Evolutionary conservation across 352 stramenopile species (phyloP).

Genomic region (Peronosclerospora sorghi): DNA sequence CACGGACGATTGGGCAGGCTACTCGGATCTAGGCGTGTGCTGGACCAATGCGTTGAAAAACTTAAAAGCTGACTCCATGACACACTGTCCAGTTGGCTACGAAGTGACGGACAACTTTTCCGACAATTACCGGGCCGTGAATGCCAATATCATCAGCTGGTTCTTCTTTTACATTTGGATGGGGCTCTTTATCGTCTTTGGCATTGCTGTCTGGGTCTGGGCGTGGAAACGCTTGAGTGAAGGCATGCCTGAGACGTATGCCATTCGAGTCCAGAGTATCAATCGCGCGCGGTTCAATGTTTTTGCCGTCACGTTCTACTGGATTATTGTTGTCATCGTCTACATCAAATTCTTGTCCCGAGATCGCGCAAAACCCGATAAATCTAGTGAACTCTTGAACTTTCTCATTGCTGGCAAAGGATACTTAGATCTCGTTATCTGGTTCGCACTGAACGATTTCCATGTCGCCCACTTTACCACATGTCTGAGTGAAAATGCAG

Average conservation of each 20-base stretch:
- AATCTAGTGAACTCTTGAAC: constrained; percentile 67
- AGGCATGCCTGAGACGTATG: constrained; percentile 82
- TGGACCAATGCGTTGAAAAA: constrained; percentile 80
- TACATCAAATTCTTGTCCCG: constrained; percentile 73
- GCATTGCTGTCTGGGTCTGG: constrained; percentile 78
- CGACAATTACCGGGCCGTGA: constrained; percentile 56
- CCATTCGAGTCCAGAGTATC: constrained; percentile 76
- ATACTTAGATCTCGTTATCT: constrained; percentile 84
- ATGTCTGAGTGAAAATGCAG: constrained; percentile 38
- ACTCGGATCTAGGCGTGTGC: constrained; percentile 79
- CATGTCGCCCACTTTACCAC: constrained; percentile 65
- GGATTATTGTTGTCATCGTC: constrained; percentile 65
- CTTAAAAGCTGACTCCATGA: constrained; percentile 25
- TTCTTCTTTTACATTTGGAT: constrained; percentile 85
- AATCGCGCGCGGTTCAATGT: constrained; percentile 83
- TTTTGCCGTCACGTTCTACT: constrained; percentile 82
- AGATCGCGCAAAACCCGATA: constrained; percentile 40
- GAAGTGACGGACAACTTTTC: constrained; percentile 59
- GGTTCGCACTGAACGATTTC: constrained; percentile 83
- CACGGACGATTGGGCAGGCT: constrained; percentile 63
- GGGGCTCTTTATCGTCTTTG: constrained; percentile 66
- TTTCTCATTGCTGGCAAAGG: constrained; percentile 82
- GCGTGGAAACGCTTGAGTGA: constrained; percentile 79
- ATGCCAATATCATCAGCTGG: constrained; percentile 83
- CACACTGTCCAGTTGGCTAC: constrained; percentile 13